Percentiles rank a stretch among this genome's conserved stretches.
phyloP scores from a whole-genome alignment of 2,329 filamentous ascomycete species.

The Colletotrichum liaoningense region DNA sequence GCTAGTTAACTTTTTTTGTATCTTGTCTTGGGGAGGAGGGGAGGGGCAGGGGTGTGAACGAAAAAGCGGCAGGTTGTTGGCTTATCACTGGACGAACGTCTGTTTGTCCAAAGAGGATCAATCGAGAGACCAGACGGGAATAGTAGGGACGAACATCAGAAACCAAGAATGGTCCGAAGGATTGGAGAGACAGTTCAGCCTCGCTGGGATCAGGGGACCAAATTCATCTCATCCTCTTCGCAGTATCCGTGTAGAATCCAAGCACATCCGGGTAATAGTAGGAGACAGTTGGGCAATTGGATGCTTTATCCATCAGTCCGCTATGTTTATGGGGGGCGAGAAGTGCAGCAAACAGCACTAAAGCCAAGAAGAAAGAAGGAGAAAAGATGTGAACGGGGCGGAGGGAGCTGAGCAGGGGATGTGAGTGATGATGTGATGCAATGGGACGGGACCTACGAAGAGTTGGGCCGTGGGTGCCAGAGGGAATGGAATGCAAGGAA shows the following conservation, averaged over 20 bases:
- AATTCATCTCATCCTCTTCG: background rate
- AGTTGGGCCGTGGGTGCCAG: background rate
- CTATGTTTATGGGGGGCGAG: background rate
- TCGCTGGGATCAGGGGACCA: conserved; percentile 14
- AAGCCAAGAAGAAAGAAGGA: background rate
- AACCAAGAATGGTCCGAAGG: conserved; percentile 3
- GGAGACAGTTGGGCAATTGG: background rate
- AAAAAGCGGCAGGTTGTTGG: background rate
- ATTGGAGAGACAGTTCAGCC: conserved; percentile 2
- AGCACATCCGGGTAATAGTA: background rate
- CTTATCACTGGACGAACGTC: background rate
- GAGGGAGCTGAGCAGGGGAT: background rate
- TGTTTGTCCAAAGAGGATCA: background rate
- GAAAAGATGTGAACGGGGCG: background rate
- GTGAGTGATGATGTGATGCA: background rate
- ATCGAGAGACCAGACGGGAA: background rate
- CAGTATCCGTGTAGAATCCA: background rate
- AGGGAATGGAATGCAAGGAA: conserved; percentile 11
- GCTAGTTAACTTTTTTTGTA: background rate
- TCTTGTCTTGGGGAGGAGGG: background rate
- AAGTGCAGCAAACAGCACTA: background rate
- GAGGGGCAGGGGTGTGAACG: background rate
- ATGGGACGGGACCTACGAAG: background rate
- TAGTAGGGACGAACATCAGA: conserved; percentile 5
- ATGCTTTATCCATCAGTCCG: background rate